These are phyloP conservation scores for Hippophae rhamnoides DNA, from an alignment of 306 rosid species.

Conservation along the genomic window DNA sequence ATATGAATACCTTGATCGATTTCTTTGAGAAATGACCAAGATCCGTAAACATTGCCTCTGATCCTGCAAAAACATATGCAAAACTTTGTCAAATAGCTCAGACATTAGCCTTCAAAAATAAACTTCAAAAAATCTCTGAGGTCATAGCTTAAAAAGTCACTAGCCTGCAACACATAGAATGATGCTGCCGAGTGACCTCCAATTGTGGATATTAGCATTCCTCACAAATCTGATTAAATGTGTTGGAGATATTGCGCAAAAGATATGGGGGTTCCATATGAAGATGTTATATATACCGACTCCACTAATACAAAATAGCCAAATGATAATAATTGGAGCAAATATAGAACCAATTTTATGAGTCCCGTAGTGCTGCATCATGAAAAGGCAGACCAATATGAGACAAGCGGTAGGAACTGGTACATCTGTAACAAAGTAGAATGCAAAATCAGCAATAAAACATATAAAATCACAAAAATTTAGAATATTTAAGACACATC, in stretches of 20 bases:
- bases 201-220: slow-evolving; percentile 22
- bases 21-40: slow-evolving; percentile 77
- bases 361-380: slow-evolving; percentile 63
- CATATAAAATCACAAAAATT: neutral
- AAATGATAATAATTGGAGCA: slow-evolving; percentile 59
- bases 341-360: slow-evolving; percentile 61
- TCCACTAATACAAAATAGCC: slow-evolving; percentile 50
- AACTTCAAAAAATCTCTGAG: too few species aligned
- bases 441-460: neutral
- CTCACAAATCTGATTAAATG: slow-evolving; percentile 52
- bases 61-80: slow-evolving; percentile 37
- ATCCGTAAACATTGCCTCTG: slow-evolving; percentile 71
- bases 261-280: slow-evolving; percentile 42
- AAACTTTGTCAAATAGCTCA: slow-evolving; percentile 1
- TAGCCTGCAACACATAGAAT: slow-evolving; percentile 60
- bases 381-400: slow-evolving; percentile 65
- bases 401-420: slow-evolving; percentile 62
- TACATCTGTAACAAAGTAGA: slow-evolving; percentile 44
- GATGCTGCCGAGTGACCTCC: slow-evolving; percentile 66
- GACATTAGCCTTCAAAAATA: too few species aligned
- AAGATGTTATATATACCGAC: slow-evolving; percentile 47
- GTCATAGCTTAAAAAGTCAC: neutral
- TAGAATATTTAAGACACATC: too few species aligned
- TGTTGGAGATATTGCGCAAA: slow-evolving; percentile 42
- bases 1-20: slow-evolving; percentile 49